Conservation (phyloP, 208 protist species). For the Novymonas esmeraldas region DNA sequence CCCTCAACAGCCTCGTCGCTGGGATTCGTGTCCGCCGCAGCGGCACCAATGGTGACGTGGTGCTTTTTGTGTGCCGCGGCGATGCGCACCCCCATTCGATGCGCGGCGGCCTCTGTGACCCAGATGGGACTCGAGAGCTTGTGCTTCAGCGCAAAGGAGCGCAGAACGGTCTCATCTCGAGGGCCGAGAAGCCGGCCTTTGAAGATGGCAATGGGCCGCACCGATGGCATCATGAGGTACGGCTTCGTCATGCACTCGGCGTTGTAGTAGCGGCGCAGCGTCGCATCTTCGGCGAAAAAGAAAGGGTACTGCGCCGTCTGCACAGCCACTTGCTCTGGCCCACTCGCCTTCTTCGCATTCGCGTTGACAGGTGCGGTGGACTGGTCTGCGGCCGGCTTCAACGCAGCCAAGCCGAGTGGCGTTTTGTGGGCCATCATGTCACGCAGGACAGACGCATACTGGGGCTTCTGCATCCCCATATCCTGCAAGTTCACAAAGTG, state of each 20-base stretch:
- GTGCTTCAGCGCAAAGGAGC: slow-evolving; percentile 75
- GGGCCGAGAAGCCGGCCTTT: slow-evolving; percentile 80
- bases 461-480: slow-evolving; percentile 57
- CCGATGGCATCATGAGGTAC: slow-evolving; percentile 74
- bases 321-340: slow-evolving; percentile 6
- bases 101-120: slow-evolving; percentile 61
- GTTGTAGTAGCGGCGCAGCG: slow-evolving; percentile 87
- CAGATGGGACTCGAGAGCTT: slow-evolving; percentile 90
- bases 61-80: slow-evolving; percentile 51
- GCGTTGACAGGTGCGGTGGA: not conserved
- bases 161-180: slow-evolving; percentile 77
- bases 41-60: slow-evolving; percentile 72
- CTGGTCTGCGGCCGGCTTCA: slow-evolving; percentile 11
- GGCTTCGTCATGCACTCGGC: slow-evolving; percentile 73
- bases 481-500: slow-evolving; percentile 89
- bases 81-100: slow-evolving; percentile 71
- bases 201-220: slow-evolving; percentile 79
- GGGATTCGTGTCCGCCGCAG: slow-evolving; percentile 46
- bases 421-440: slow-evolving; percentile 14
- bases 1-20: slow-evolving; percentile 60
- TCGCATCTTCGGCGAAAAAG: slow-evolving; percentile 89
- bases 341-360: slow-evolving; percentile 2
- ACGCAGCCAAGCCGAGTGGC: slow-evolving; percentile 37
- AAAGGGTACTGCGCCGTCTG: slow-evolving; percentile 15
- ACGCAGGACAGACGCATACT: slow-evolving; percentile 37